These are phyloP conservation scores for Perkinsus olseni DNA, from an alignment of 169 alveolate species.

Conservation along the genomic window DNA sequence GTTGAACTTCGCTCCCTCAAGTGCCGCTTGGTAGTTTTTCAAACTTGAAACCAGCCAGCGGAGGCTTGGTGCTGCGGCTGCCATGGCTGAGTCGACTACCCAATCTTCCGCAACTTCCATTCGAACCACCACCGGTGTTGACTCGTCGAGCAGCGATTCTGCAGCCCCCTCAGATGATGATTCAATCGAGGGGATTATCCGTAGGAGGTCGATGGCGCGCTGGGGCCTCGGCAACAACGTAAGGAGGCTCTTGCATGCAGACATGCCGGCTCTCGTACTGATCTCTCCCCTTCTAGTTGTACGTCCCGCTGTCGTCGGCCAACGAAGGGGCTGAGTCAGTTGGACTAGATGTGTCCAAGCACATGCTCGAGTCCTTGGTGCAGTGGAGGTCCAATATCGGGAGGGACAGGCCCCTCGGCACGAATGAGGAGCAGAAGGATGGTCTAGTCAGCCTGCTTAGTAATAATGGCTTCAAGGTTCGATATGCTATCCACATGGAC, in stretches of 20 bases:
- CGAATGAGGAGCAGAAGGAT: background rate
- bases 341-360: background rate
- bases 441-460: background rate
- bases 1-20: too few species aligned
- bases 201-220: background rate
- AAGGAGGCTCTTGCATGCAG: background rate
- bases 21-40: too few species aligned
- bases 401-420: background rate
- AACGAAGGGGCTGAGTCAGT: background rate
- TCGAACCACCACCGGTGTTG: background rate
- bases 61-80: too few species aligned
- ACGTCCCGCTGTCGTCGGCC: background rate
- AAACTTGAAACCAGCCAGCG: too few species aligned
- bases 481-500: too few species aligned
- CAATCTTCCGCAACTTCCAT: background rate
- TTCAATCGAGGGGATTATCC: background rate
- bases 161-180: background rate
- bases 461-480: too few species aligned
- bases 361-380: background rate
- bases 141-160: background rate
- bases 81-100: background rate
- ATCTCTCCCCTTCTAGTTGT: background rate
- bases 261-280: background rate
- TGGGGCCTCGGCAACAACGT: background rate
- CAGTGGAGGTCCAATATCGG: background rate